Percentiles rank a stretch among this genome's conserved stretches.
Evolutionary conservation across 164 flowering plant species (phyloP).

Genomic region (Nelumbo lutea): DNA sequence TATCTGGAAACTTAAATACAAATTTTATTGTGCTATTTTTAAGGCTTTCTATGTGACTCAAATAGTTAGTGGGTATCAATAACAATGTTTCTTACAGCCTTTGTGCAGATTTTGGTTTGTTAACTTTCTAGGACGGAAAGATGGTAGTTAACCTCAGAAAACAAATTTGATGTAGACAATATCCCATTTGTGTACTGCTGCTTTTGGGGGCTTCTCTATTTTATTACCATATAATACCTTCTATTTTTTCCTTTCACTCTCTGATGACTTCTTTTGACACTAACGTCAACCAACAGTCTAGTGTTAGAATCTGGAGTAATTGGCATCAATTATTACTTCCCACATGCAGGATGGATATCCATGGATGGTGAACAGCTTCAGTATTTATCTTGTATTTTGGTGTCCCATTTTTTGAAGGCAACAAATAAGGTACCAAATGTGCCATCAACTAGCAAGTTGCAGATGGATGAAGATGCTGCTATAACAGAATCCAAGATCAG

Average conservation of each 20-base stretch:
- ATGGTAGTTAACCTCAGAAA: no score
- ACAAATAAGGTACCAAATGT: slow-evolving; percentile 18
- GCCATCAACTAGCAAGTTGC: slow-evolving; percentile 23
- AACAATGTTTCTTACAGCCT: no score
- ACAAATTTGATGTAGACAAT: no score
- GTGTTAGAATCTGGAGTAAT: slow-evolving; percentile 1
- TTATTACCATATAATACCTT: background rate
- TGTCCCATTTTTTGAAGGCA: slow-evolving; percentile 14
- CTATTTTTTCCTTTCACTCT: background rate
- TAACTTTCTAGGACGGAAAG: no score
- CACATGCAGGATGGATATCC: slow-evolving; percentile 70
- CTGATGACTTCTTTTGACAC: background rate
- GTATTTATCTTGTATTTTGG: slow-evolving; percentile 43
- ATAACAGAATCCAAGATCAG: slow-evolving; percentile 82
- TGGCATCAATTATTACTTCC: slow-evolving; percentile 2
- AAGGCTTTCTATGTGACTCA: no score
- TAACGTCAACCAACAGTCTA: background rate
- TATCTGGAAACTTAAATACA: no score
- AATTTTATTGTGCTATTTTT: no score
- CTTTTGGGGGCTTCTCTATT: background rate
- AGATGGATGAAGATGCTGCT: slow-evolving; percentile 66
- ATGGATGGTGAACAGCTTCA: slow-evolving; percentile 71
- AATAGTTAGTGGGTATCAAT: no score
- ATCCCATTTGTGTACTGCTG: no score
- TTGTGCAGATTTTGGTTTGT: no score